A percentile compares a stretch with the other conserved stretches of the same genome.
Conservation (phyloP, 345 rosid species). For the Iberis pinnata region DNA sequence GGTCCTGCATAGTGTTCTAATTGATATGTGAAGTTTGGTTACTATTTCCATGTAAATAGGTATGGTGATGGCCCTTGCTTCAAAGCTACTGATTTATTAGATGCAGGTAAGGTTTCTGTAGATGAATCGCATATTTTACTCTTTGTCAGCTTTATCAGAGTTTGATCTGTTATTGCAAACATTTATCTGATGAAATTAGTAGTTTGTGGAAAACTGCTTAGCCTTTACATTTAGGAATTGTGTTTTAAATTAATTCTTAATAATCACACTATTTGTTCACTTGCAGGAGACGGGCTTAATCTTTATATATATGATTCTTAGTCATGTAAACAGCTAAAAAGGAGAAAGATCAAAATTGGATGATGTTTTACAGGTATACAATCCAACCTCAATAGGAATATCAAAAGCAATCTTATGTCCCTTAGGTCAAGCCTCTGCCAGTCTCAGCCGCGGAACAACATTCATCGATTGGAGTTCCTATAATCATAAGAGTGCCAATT, state of each 20-base stretch:
- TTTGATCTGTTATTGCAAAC: neutral
- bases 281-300: constrained; percentile 41
- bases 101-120: constrained; percentile 44
- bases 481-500: neutral
- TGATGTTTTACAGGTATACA: neutral
- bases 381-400: neutral
- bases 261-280: neutral
- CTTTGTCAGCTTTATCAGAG: neutral
- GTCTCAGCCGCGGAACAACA: constrained; percentile 56
- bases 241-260: constrained; percentile 11
- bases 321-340: neutral
- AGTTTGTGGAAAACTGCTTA: neutral
- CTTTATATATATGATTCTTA: neutral
- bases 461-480: constrained; percentile 93
- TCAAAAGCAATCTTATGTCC: neutral
- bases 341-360: neutral
- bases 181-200: no score
- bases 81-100: constrained; percentile 54
- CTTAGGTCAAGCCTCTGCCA: constrained; percentile 44
- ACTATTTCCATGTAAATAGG: no score
- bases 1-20: no score
- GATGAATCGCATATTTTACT: constrained; percentile 33
- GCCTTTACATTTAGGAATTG: neutral
- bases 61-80: constrained; percentile 55
- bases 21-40: no score